Conservation (phyloP, 2,329 filamentous ascomycete species). For the Ramularia endophylla region DNA sequence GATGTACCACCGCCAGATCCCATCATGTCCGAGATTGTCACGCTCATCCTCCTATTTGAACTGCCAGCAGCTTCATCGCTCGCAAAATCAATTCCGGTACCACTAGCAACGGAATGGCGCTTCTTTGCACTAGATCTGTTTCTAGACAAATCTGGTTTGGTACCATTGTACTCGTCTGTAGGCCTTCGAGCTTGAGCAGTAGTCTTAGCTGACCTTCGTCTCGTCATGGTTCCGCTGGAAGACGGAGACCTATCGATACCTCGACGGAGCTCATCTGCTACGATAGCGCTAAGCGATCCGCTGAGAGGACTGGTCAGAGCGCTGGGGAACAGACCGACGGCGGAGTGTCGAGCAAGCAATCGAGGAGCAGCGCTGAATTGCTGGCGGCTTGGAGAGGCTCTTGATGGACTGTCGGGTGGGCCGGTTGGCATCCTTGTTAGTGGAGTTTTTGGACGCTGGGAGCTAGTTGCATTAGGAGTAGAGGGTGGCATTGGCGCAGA, state of each 20-base stretch:
- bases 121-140: constrained; percentile 10
- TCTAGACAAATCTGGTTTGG: neutral
- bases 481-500: constrained; percentile 28
- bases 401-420: constrained; percentile 10
- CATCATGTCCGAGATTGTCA: constrained; percentile 24
- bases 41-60: constrained; percentile 21
- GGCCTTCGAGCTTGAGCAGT: constrained; percentile 7
- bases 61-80: constrained; percentile 16
- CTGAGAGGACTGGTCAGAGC: constrained; percentile 56
- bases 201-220: constrained; percentile 10
- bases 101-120: constrained; percentile 23
- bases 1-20: constrained; percentile 3
- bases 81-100: constrained; percentile 19
- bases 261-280: constrained; percentile 59
- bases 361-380: constrained; percentile 33
- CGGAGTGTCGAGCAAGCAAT: constrained; percentile 42
- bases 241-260: constrained; percentile 37
- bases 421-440: constrained; percentile 19
- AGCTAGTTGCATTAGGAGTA: constrained; percentile 12
- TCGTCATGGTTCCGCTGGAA: constrained; percentile 8
- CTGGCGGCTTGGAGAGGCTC: constrained; percentile 8
- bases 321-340: constrained; percentile 52
- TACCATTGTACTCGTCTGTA: constrained; percentile 6
- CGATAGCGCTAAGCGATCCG: constrained; percentile 55
- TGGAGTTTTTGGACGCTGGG: constrained; percentile 21